A percentile compares a stretch with the other conserved stretches of the same genome.
These are phyloP conservation scores for Tolypocladium nubicola DNA, from an alignment of 2,329 filamentous ascomycete species.

Conservation along the genomic window DNA sequence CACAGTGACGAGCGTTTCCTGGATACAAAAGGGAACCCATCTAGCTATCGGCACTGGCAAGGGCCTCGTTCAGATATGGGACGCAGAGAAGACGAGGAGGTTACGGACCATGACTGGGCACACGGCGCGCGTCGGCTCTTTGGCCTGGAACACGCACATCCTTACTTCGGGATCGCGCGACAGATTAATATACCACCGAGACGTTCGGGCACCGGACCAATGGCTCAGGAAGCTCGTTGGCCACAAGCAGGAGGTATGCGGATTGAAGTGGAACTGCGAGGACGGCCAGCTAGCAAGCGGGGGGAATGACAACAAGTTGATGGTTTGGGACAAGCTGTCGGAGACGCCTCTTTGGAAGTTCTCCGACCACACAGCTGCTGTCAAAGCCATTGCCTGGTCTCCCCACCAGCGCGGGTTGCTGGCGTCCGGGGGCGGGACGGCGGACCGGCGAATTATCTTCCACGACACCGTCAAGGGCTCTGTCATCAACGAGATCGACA, in stretches of 20 bases:
- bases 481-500: constrained; percentile 81
- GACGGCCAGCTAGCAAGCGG: constrained; percentile 91
- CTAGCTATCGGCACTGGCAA: constrained; percentile 91
- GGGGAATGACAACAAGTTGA: constrained; percentile 96
- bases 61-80: constrained; percentile 94
- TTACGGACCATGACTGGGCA: constrained; percentile 96
- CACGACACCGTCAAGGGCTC: constrained; percentile 87
- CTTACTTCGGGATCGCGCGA: constrained; percentile 92
- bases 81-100: constrained; percentile 76
- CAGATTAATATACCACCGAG: constrained; percentile 86
- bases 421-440: constrained; percentile 92
- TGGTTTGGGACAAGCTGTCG: constrained; percentile 97
- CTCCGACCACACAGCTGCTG: constrained; percentile 86
- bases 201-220: constrained; percentile 86
- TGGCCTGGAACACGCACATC: constrained; percentile 98
- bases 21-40: constrained; percentile 97
- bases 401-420: constrained; percentile 89
- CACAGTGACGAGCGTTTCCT: constrained; percentile 90
- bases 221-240: constrained; percentile 79
- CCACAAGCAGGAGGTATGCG: constrained; percentile 97
- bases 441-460: constrained; percentile 93
- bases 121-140: constrained; percentile 79
- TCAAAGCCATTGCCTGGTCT: constrained; percentile 97
- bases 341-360: constrained; percentile 90
- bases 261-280: constrained; percentile 92